These are phyloP conservation scores for Protomyces gravidus DNA, from an alignment of 1,139 yeast genomes.

Conservation along the genomic window DNA sequence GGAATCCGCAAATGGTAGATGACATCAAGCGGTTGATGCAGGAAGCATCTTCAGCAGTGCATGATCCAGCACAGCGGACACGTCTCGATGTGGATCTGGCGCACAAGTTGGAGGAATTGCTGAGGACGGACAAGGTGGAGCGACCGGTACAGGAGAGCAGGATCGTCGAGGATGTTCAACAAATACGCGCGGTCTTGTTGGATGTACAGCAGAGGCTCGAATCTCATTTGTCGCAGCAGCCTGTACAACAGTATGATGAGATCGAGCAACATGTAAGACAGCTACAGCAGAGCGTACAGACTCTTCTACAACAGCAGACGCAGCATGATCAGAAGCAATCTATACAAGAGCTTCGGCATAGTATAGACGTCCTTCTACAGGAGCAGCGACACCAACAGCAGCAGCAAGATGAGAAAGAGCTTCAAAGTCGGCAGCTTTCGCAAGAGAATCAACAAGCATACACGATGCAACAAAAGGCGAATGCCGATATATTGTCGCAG, in stretches of 20 bases:
- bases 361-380: too few species aligned
- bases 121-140: slow-evolving; percentile 1
- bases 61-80: slow-evolving; percentile 9
- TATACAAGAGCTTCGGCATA: too few species aligned
- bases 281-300: too few species aligned
- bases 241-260: neutral
- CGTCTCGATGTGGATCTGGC: slow-evolving; percentile 12
- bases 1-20: slow-evolving; percentile 20
- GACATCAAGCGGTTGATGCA: slow-evolving; percentile 18
- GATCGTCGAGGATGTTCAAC: neutral
- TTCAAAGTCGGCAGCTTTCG: too few species aligned
- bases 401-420: too few species aligned
- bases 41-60: slow-evolving; percentile 4
- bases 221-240: neutral
- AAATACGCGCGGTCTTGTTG: neutral
- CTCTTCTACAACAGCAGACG: too few species aligned
- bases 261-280: neutral
- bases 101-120: slow-evolving; percentile 12
- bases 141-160: neutral
- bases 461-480: too few species aligned
- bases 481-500: too few species aligned
- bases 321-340: too few species aligned
- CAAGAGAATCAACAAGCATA: too few species aligned
- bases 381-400: too few species aligned
- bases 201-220: slow-evolving; percentile 1